Percentiles rank a stretch among this genome's conserved stretches.
Evolutionary conservation across 2,329 filamentous ascomycete genomes (phyloP).

Genomic region (Lasiodiplodia sp.): DNA sequence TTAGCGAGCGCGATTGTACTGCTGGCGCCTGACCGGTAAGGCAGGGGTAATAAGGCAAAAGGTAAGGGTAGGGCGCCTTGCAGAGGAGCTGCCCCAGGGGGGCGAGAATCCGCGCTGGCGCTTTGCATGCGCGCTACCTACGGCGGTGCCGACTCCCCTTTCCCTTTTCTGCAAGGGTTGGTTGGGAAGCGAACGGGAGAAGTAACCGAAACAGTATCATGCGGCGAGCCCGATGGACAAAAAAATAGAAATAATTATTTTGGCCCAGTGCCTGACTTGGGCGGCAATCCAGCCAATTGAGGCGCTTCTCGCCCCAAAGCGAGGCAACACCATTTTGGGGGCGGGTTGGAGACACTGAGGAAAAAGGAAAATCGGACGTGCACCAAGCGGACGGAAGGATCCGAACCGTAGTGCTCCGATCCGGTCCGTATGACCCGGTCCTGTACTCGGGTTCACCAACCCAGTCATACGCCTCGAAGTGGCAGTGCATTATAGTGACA

Average conservation of each 20-base stretch:
- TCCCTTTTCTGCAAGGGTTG: too few species aligned
- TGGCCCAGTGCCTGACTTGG: not conserved
- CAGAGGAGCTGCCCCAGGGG: not conserved
- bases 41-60: not conserved
- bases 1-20: not conserved
- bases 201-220: too few species aligned
- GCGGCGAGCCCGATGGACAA: not conserved
- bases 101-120: not conserved
- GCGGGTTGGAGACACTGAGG: not conserved
- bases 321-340: not conserved
- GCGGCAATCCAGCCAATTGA: not conserved
- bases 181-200: too few species aligned
- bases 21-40: conserved; percentile 24
- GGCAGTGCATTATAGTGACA: not conserved
- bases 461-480: not conserved
- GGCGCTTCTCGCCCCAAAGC: not conserved
- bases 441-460: not conserved
- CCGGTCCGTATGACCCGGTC: conserved; percentile 11
- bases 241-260: not conserved
- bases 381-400: conserved; percentile 12
- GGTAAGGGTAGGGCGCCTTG: conserved; percentile 15
- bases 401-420: conserved; percentile 6
- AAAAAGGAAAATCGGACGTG: conserved; percentile 6
- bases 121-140: too few species aligned
- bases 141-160: too few species aligned